A percentile compares a stretch with the other conserved stretches of the same genome.
These are phyloP conservation scores for Fistulinella prunicolor DNA, from an alignment of 768 basidiomycete species.

Conservation along the genomic window DNA sequence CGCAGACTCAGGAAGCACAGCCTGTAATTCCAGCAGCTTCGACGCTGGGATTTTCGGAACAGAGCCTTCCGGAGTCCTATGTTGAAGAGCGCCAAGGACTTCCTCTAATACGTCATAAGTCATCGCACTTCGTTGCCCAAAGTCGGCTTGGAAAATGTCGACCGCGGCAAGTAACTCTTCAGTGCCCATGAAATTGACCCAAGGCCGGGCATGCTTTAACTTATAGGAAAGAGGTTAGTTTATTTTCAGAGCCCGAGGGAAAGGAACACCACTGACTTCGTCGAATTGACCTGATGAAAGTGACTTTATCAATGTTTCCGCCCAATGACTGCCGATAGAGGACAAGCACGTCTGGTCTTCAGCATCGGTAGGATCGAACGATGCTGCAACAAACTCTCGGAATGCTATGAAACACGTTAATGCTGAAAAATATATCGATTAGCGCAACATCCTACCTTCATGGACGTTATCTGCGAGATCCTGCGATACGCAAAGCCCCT, in stretches of 20 bases:
- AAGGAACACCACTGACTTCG: constrained; percentile 6
- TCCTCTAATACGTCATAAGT: constrained; percentile 31
- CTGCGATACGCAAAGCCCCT: constrained; percentile 32
- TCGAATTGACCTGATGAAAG: constrained; percentile 11
- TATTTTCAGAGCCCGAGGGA: not conserved
- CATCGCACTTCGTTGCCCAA: not conserved
- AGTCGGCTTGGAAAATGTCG: constrained; percentile 32
- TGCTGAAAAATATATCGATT: not conserved
- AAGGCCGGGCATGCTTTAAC: constrained; percentile 28
- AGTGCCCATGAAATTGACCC: constrained; percentile 54
- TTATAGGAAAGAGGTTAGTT: constrained; percentile 5
- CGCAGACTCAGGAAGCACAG: constrained; percentile 32
- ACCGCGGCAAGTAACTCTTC: constrained; percentile 44
- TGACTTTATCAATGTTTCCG: constrained; percentile 11
- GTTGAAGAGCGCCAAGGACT: constrained; percentile 36
- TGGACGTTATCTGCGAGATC: constrained; percentile 24
- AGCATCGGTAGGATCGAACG: constrained; percentile 35
- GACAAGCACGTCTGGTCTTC: constrained; percentile 41
- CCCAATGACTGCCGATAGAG: constrained; percentile 46
- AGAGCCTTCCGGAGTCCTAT: constrained; percentile 4
- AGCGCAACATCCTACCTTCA: constrained; percentile 32
- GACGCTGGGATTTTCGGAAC: constrained; percentile 27
- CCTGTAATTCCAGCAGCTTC: constrained; percentile 38
- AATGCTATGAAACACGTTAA: constrained; percentile 37
- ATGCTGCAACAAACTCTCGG: constrained; percentile 35